A percentile compares a stretch with the other conserved stretches of the same genome.
Evolutionary conservation across 192 early-diverging fungal genomes (phyloP).

Genomic region (Coemansia reversa): DNA sequence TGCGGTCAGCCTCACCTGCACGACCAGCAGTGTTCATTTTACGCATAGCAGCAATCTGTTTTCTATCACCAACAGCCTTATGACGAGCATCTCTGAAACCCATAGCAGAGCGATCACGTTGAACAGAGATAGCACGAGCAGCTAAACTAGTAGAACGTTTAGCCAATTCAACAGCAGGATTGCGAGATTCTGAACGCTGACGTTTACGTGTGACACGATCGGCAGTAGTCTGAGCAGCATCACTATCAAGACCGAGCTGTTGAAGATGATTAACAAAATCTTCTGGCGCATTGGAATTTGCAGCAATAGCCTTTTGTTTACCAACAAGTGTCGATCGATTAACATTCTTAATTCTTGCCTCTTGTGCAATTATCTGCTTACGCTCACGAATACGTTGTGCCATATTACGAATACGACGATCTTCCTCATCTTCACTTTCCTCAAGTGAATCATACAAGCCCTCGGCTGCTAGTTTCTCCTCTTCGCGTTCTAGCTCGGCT

Average conservation of each 20-base stretch:
- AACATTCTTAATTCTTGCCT: slow-evolving; percentile 77
- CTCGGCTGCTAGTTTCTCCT: slow-evolving; percentile 90
- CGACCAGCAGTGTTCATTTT: slow-evolving; percentile 73
- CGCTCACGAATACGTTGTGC: slow-evolving; percentile 82
- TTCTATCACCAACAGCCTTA: slow-evolving; percentile 67
- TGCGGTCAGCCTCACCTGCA: slow-evolving; percentile 91
- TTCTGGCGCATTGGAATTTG: slow-evolving; percentile 20
- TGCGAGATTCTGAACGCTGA: slow-evolving; percentile 67
- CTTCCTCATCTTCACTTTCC: slow-evolving; percentile 75
- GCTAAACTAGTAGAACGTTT: slow-evolving; percentile 59
- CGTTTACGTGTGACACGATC: slow-evolving; percentile 75
- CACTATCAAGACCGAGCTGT: slow-evolving; percentile 70
- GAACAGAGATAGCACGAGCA: slow-evolving; percentile 58
- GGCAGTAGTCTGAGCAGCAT: slow-evolving; percentile 52
- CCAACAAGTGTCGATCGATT: slow-evolving; percentile 69
- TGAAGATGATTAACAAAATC: slow-evolving; percentile 75
- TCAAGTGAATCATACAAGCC: slow-evolving; percentile 87
- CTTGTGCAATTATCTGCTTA: slow-evolving; percentile 78
- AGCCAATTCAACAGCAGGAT: slow-evolving; percentile 62
- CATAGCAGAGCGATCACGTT: slow-evolving; percentile 67
- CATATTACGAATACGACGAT: slow-evolving; percentile 71
- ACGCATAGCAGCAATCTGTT: slow-evolving; percentile 71
- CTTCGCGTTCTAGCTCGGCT: slow-evolving; percentile 94
- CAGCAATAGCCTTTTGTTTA: slow-evolving; percentile 37
- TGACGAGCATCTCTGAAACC: slow-evolving; percentile 65